Percentiles rank a stretch among this genome's conserved stretches.
Evolutionary conservation across 2,329 filamentous ascomycete genomes (phyloP).

Genomic region (Alternaria angustiovoidea): DNA sequence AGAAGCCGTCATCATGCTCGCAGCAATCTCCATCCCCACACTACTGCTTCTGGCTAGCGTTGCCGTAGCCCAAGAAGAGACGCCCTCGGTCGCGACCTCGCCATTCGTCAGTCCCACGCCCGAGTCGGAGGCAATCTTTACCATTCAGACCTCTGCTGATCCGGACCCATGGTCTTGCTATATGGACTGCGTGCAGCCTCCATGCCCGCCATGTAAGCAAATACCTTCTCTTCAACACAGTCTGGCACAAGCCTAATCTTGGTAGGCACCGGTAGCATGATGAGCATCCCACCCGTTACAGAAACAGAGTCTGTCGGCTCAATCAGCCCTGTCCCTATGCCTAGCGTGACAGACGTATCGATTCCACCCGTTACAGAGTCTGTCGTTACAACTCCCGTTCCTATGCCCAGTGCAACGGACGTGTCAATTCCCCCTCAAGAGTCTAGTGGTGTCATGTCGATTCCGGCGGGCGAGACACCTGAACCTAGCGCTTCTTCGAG

Average conservation of each 20-base stretch:
- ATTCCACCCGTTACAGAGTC: conserved; percentile 4
- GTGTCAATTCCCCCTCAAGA: conserved; percentile 31
- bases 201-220: conserved; percentile 41
- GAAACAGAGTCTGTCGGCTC: background rate
- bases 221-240: background rate
- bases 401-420: conserved; percentile 20
- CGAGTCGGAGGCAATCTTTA: conserved; percentile 34
- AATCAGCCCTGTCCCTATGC: background rate
- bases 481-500: conserved; percentile 14
- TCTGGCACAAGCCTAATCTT: conserved; percentile 8
- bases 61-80: conserved; percentile 23
- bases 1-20: conserved; percentile 35
- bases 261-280: conserved; percentile 18
- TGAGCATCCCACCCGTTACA: conserved; percentile 13
- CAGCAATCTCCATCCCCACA: conserved; percentile 29
- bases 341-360: conserved; percentile 24
- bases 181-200: conserved; percentile 37
- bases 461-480: conserved; percentile 35
- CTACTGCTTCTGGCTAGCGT: conserved; percentile 41
- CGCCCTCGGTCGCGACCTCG: conserved; percentile 24
- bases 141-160: conserved; percentile 40
- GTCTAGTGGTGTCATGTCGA: conserved; percentile 22
- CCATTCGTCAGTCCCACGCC: conserved; percentile 22
- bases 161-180: conserved; percentile 29
- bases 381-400: background rate